Evolutionary conservation across 345 rosid genomes (phyloP), one percentile per base, ranked within the genome.

Genomic region (Populus ilicifolia): DNA sequence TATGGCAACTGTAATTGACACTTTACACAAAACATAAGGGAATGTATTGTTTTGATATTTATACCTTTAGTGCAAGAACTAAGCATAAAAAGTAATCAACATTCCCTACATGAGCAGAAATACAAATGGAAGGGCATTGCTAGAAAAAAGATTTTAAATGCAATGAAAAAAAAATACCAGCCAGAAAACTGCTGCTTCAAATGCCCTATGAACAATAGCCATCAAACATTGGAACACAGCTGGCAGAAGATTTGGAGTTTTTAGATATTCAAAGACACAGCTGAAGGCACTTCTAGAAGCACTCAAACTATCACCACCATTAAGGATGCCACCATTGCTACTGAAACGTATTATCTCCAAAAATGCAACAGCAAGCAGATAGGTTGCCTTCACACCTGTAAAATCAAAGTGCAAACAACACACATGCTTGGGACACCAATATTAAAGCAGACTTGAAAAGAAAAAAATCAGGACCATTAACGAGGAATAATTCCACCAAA

Each of bases 311-410:
- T 85, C 75, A 73, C 88, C 88, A 67, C 98, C 97, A 80, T 93
- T 96, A 77, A 96, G 97, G 79, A 94, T 89, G 80, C 99, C 99
- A 67, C 99, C 99, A 68, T 96, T 96, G 84, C 97, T 96, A 83
- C 93, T 91, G 85, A 96, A 96, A 50, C 99, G 97, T 73, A 91
- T 91, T 67, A 92, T 92, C 86, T 96, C 99, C 80, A 96, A 79
- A 84, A 94, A 94, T 48, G 99, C 94, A 41, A 96, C 99, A 33
- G 99, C 98, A 81, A 96, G 99, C 89, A 96, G 95, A 89, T 94
- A 96, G 71, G 97, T 96, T 35, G 99, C 98, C 88, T 96, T 96
- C 78, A 96, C 98, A 69, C 98, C 99, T 96, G 84, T 75, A 52
- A 25, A 54, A 67, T 20, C 76, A 85, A 78, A 79, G 76, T 2